Base-by-base conservation (phyloP, 73 alveolate genomes). In the Paramecium tetraurelia region DNA sequence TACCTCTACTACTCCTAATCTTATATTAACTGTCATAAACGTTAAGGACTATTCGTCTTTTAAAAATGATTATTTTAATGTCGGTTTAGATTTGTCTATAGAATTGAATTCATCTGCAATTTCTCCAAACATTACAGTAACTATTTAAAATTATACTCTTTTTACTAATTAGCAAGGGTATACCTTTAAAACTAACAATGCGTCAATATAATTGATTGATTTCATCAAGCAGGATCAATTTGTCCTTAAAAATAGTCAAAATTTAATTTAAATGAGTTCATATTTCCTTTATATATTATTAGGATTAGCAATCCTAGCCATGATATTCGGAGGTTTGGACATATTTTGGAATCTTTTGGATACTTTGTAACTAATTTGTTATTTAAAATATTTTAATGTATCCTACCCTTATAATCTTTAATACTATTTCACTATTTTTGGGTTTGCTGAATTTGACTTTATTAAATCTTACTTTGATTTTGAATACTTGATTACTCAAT, bases 321-420 rank as follows among this genome's bases (percentile, higher is more conserved):
- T 80, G 18, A 14, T 80, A 16, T 80, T 80, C 43, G 90, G 90
- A 80, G 90, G 90, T 18, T 46, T 80, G 6, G 76, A 80, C 5
- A 80, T 80, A 40, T 80, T 80, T 80, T 80, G 90, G 90, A 80
- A 80, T 80, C 44, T 80, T 16, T 46, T 80, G 9, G 90, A 80
- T 40, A 43, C 43, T 2, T 22, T 80, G 48, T 41, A 80, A 80
- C 57, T 80, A 8, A 33, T 80, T 24, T 31, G 76, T 44, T 80
- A 80, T 46, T 8, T 80, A 21, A 24, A 80, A 43, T 80, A 43
- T 48, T 46, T 80, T 22, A 80, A 80, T 80, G 58, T 80, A 27
- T 12, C 31, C 7, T 80, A 43, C 18, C 90, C 90, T 18, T 80
- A 80, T 10, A 80, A 80, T 48, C 57, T 80, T 18, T 2, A 44